Conservation (phyloP, 1,139 yeast genomes). For the Scheffersomyces insectosa region DNA sequence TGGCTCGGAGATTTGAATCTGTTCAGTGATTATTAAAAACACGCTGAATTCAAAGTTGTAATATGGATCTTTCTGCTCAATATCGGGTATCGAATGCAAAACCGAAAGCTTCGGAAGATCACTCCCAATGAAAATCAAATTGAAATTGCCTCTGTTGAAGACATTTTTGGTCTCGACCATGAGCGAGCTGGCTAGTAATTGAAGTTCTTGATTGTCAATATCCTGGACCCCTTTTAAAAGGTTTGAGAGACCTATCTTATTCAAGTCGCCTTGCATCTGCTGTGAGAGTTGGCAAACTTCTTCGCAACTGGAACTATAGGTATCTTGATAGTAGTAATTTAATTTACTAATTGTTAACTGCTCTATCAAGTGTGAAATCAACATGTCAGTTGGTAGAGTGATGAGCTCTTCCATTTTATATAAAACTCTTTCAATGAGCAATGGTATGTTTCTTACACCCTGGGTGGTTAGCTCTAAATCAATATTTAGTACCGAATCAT, state of each 20-base stretch:
- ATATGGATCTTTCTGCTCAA: constrained; percentile 12
- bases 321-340: constrained; percentile 42
- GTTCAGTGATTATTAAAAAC: no score
- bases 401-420: constrained; percentile 17
- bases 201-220: constrained; percentile 20
- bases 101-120: no score
- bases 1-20: no score
- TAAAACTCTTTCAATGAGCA: constrained; percentile 30
- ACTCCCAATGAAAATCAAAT: constrained; percentile 13
- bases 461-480: constrained; percentile 46
- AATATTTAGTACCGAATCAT: constrained; percentile 36
- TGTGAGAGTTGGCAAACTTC: constrained; percentile 44
- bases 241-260: constrained; percentile 29
- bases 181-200: constrained; percentile 9
- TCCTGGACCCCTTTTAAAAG: constrained; percentile 37
- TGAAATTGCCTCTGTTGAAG: constrained; percentile 27
- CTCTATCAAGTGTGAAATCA: constrained; percentile 37
- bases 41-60: constrained; percentile 15
- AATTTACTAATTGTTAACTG: constrained; percentile 44
- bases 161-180: constrained; percentile 22
- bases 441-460: constrained; percentile 32
- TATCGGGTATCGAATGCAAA: constrained; percentile 1
- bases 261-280: constrained; percentile 33
- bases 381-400: neutral
- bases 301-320: constrained; percentile 36